Evolutionary conservation across 2,329 filamentous ascomycete species (phyloP), one percentile per base, ranked within the genome.

Genomic region (Zymoseptoria ardabiliae): DNA sequence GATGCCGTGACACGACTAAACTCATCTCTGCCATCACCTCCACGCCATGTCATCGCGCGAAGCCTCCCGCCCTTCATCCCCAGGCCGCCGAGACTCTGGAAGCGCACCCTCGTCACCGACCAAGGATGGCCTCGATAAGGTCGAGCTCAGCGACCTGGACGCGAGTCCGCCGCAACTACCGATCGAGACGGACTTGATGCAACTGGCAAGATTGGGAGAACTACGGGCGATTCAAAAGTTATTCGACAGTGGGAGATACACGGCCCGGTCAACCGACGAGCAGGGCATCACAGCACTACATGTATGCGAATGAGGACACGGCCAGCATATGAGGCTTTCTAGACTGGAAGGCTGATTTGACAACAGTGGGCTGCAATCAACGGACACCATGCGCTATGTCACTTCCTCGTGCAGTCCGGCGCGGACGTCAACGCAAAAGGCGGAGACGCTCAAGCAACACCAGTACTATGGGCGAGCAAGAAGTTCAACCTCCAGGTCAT

Each of bases 301-400:
- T 81, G 93, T 97, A 82, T 69, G 77, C 53, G 10, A 22, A 63
- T 61, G 41, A 50, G 51, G 45, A 52, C 35, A 41, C 19, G 55
- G 28, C 54, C 60, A 58, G 59, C 52, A 58, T 52, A 56, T 55
- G 35, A 53, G 56, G 22, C 19, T 50, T 50, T 28, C 20, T 50
- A 50, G 45, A 25, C 23, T 35, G 30, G 55, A 23, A 58, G 50
- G 57, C 66, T 69, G 66, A 68, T 63, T 35, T 59, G 23, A 55
- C 59, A 66, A 56, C 72, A 99, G 91, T 99, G 94, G 94, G 94
- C 94, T 53, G 91, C 95, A 45, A 97, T 99, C 74, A 99, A 99
- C 78, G 97, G 97, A 72, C 94, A 97, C 74, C 95, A 93, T 78
- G 90, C 90, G 66, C 91, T 97, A 80, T 97, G 93, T 83, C 93